These are phyloP conservation scores for Hysterangium stoloniferum DNA, from an alignment of 768 basidiomycete species.

Conservation along the genomic window DNA sequence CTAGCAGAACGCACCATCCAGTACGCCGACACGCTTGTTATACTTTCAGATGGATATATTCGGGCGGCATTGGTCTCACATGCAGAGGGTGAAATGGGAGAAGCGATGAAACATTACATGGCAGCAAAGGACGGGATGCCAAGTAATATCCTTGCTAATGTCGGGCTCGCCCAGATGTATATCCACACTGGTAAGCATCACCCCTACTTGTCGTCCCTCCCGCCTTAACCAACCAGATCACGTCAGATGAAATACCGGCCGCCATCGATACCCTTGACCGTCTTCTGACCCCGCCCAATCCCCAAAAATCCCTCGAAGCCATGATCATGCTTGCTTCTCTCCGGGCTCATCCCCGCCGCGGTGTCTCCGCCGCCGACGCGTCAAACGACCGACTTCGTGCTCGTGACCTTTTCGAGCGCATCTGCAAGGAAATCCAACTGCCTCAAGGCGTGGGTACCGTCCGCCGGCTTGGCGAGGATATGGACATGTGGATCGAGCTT, in stretches of 20 bases:
- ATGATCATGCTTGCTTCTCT: constrained; percentile 85
- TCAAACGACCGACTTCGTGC: constrained; percentile 65
- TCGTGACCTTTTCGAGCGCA: constrained; percentile 74
- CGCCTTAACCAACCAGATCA: constrained; percentile 4
- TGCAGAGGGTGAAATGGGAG: constrained; percentile 49
- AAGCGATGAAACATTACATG: constrained; percentile 67
- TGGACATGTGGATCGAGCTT: constrained; percentile 87
- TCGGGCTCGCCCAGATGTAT: constrained; percentile 84
- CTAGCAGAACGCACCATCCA: constrained; percentile 91
- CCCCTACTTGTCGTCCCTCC: not conserved
- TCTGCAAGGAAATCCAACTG: constrained; percentile 54
- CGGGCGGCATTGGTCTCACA: constrained; percentile 78
- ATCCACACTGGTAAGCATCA: constrained; percentile 72
- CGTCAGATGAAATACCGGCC: constrained; percentile 67
- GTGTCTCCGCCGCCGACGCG: constrained; percentile 66
- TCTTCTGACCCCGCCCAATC: constrained; percentile 57
- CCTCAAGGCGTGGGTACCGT: constrained; percentile 49
- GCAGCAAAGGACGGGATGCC: constrained; percentile 59
- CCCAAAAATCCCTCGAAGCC: constrained; percentile 70
- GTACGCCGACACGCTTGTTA: constrained; percentile 80
- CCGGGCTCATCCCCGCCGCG: constrained; percentile 71
- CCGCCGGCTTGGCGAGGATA: constrained; percentile 60
- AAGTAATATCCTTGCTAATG: constrained; percentile 68
- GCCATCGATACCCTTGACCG: constrained; percentile 83
- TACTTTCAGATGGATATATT: constrained; percentile 82